phyloP scores from a whole-genome alignment of 2,329 filamentous ascomycete genomes.

The Colletotrichum godetiae region DNA sequence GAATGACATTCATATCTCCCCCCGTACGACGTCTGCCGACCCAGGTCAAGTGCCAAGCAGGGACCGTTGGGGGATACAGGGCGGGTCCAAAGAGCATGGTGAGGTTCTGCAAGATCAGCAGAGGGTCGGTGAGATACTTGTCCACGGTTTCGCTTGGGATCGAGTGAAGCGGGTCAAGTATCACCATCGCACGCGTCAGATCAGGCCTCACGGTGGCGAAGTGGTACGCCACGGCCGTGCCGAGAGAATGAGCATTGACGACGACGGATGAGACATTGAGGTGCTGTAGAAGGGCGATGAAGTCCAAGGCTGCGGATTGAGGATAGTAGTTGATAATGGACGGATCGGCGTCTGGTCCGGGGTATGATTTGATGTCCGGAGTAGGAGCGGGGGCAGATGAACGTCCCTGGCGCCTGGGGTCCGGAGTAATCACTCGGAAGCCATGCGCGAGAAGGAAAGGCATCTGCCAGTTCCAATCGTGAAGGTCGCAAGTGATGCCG shows the following conservation, averaged over 20 bases:
- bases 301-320: constrained; percentile 15
- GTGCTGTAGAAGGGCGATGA: constrained; percentile 10
- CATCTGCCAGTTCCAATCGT: constrained; percentile 27
- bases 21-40: not conserved
- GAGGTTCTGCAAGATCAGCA: not conserved
- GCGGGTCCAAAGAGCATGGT: not conserved
- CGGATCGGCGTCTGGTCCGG: constrained; percentile 1
- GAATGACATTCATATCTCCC: not conserved
- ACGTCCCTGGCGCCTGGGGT: constrained; percentile 19
- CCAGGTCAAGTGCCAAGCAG: constrained; percentile 23
- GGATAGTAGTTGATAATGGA: constrained; percentile 26
- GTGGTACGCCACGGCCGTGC: constrained; percentile 14
- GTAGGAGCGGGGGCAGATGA: constrained; percentile 11
- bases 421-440: constrained; percentile 16
- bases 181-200: constrained; percentile 9
- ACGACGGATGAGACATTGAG: constrained; percentile 10
- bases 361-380: constrained; percentile 8
- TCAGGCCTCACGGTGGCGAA: constrained; percentile 14
- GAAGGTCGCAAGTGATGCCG: constrained; percentile 7
- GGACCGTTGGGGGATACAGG: not conserved
- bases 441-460: constrained; percentile 3
- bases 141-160: not conserved
- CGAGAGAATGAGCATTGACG: constrained; percentile 16
- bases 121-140: not conserved
- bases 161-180: constrained; percentile 18